Percentiles rank a stretch among this genome's conserved stretches.
Conservation (phyloP, 2,329 filamentous ascomycete species). For the Neopestalotiopsis clavispora region DNA sequence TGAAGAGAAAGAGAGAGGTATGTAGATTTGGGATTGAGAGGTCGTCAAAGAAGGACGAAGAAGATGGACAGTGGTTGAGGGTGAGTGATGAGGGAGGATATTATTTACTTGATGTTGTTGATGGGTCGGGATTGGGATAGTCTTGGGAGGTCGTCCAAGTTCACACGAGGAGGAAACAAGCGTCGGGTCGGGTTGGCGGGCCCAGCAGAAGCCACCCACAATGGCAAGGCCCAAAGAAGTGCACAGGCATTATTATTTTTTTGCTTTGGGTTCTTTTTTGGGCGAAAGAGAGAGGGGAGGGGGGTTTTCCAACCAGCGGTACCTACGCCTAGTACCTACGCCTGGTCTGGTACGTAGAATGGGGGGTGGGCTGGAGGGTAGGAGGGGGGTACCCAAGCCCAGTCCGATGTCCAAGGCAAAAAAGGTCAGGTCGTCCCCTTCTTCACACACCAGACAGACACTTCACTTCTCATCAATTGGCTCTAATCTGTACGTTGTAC, state of each 20-base stretch:
- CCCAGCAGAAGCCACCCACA: constrained; percentile 3
- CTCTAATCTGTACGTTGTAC: neutral
- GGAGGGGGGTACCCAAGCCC: neutral
- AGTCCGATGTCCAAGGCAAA: neutral
- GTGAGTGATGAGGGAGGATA: constrained; percentile 15
- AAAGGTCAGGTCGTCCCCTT: neutral
- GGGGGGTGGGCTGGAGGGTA: neutral
- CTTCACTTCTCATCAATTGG: too few species aligned
- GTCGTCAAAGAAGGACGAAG: constrained; percentile 16
- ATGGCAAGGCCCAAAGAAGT: constrained; percentile 14
- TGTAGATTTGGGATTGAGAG: constrained; percentile 11
- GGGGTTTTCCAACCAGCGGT: neutral
- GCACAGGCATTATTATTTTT: constrained; percentile 17
- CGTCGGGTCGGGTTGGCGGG: constrained; percentile 8
- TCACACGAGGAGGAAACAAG: constrained; percentile 20
- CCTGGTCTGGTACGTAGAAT: neutral
- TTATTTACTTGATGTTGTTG: constrained; percentile 22
- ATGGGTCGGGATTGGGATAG: constrained; percentile 5
- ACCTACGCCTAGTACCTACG: neutral
- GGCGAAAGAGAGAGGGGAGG: neutral
- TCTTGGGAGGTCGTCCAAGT: constrained; percentile 12
- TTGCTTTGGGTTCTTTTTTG: constrained; percentile 4
- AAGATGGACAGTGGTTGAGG: constrained; percentile 10
- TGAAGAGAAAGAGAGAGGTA: constrained; percentile 2
- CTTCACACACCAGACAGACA: neutral